Evolutionary conservation across 2,329 filamentous ascomycete species (phyloP).

Genomic region (Orbilia oligospora): DNA sequence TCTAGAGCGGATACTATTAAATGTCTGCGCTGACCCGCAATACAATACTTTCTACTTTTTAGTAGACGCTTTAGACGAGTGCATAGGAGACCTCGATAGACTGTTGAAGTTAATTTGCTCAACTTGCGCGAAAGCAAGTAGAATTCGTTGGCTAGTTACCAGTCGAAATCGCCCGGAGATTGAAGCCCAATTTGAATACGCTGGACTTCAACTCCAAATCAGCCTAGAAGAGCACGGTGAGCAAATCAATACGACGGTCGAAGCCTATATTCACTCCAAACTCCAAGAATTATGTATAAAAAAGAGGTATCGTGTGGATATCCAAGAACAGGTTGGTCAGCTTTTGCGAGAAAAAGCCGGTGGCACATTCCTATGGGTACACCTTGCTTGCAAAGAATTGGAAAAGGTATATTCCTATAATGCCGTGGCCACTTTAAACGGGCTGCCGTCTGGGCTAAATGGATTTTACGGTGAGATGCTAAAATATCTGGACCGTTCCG

Average conservation of each 20-base stretch:
- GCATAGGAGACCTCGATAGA: neutral
- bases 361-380: slow-evolving; percentile 27
- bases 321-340: neutral
- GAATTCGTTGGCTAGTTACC: slow-evolving; percentile 1
- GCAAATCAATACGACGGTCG: neutral
- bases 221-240: neutral
- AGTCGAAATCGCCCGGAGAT: slow-evolving; percentile 18
- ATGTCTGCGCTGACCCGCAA: neutral
- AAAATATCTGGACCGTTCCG: neutral
- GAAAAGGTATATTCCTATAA: slow-evolving; percentile 6
- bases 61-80: slow-evolving; percentile 25
- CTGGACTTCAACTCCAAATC: neutral
- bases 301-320: neutral
- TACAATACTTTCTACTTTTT: slow-evolving; percentile 10
- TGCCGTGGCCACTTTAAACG: neutral
- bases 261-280: slow-evolving; percentile 6
- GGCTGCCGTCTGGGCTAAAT: neutral
- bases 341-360: neutral
- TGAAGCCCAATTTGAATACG: neutral
- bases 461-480: slow-evolving; percentile 17
- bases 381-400: slow-evolving; percentile 22
- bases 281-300: neutral
- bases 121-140: neutral
- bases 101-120: slow-evolving; percentile 9
- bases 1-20: neutral